Evolutionary conservation across 495 filamentous ascomycete species (phyloP).

Genomic region (Chlorociboria aeruginascens): DNA sequence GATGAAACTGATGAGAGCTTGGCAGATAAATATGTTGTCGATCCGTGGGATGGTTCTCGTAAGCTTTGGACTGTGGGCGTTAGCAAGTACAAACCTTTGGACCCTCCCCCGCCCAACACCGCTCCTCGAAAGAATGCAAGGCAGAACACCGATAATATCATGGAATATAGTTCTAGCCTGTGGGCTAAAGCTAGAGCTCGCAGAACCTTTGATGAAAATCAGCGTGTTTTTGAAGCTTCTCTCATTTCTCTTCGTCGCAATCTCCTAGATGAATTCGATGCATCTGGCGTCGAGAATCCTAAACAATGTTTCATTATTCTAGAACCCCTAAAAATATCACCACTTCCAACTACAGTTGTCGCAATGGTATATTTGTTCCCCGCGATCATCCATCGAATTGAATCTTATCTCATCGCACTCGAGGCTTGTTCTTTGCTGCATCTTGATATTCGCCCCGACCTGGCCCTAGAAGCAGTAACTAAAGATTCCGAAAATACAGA

Average conservation of each 20-base stretch:
- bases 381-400: constrained; percentile 70
- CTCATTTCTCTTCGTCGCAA: constrained; percentile 67
- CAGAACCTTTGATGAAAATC: constrained; percentile 40
- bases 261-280: constrained; percentile 69
- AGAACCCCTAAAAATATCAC: constrained; percentile 54
- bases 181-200: constrained; percentile 38
- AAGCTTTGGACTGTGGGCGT: constrained; percentile 41
- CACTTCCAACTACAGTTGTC: constrained; percentile 52
- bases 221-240: constrained; percentile 71
- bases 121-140: constrained; percentile 29
- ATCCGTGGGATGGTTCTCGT: constrained; percentile 61
- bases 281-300: constrained; percentile 24
- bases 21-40: constrained; percentile 53
- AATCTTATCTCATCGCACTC: constrained; percentile 68
- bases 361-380: constrained; percentile 65
- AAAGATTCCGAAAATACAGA: constrained; percentile 90
- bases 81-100: constrained; percentile 27
- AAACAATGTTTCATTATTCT: constrained; percentile 36
- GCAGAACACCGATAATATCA: constrained; percentile 43
- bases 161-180: constrained; percentile 51
- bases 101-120: constrained; percentile 40
- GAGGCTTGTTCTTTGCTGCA: constrained; percentile 54
- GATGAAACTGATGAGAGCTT: constrained; percentile 40
- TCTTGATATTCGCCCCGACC: constrained; percentile 46
- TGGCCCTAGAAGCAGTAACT: constrained; percentile 83